Conservation (phyloP, 1,284 basidiomycete species). For the Farysia itapuensis region DNA sequence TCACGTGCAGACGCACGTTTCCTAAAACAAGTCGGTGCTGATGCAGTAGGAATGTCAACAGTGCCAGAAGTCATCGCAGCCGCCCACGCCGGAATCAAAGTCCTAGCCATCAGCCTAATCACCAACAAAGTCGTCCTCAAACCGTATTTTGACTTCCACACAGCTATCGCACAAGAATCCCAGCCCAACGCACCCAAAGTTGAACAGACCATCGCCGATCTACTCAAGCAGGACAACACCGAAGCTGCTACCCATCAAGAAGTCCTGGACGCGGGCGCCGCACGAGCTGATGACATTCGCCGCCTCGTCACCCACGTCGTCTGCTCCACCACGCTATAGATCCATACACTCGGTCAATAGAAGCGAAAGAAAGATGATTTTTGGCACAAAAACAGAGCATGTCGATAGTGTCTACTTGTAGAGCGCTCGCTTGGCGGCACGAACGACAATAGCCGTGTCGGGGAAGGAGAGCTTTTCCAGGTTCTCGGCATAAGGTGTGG, state of each 20-base stretch:
- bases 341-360: too few species aligned
- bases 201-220: background rate
- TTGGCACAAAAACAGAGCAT: background rate
- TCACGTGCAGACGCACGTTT: constrained; percentile 62
- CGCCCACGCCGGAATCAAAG: constrained; percentile 69
- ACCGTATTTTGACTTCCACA: constrained; percentile 70
- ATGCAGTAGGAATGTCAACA: constrained; percentile 85
- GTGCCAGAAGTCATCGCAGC: constrained; percentile 85
- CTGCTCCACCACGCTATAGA: constrained; percentile 2
- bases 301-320: constrained; percentile 60
- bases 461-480: constrained; percentile 63
- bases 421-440: constrained; percentile 54
- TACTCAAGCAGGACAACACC: constrained; percentile 61
- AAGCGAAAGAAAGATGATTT: too few species aligned
- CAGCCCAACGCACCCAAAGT: constrained; percentile 1
- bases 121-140: constrained; percentile 79
- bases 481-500: constrained; percentile 62
- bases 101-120: constrained; percentile 75
- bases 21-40: constrained; percentile 56
- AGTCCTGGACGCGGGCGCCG: constrained; percentile 71
- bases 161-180: constrained; percentile 73
- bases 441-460: constrained; percentile 46
- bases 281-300: constrained; percentile 73
- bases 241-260: constrained; percentile 76
- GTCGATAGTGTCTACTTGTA: constrained; percentile 50